phyloP scores from a whole-genome alignment of 108 stramenopile genomes.

The Pseudonitzschia delicatissima region DNA sequence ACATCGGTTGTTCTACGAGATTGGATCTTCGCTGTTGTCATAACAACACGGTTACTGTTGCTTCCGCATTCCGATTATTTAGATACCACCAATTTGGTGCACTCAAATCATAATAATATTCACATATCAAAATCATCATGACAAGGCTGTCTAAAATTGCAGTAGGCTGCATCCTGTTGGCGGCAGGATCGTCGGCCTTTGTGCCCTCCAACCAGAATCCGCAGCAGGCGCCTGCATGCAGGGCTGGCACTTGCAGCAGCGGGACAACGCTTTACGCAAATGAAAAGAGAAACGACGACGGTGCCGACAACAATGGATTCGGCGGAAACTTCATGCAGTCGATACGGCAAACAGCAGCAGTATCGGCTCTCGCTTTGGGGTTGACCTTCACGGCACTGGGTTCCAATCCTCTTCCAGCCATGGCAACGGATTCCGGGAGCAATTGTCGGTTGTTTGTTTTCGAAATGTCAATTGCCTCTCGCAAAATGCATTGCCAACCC shows the following conservation, averaged over 20 bases:
- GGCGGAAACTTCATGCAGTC: background rate
- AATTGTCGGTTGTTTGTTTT: conserved; percentile 72
- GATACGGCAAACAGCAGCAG: conserved; percentile 8
- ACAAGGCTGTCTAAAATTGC: background rate
- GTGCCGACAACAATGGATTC: background rate
- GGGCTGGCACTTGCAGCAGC: background rate
- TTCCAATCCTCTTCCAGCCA: conserved; percentile 42
- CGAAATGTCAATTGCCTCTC: conserved; percentile 74
- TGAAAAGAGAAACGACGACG: background rate
- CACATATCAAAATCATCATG: background rate
- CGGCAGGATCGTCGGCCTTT: conserved; percentile 7
- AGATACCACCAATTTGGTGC: background rate
- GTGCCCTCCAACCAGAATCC: conserved; percentile 7
- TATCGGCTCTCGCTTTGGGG: conserved; percentile 48
- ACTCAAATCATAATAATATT: no score
- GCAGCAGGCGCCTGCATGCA: background rate
- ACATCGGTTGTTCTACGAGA: conserved; percentile 4
- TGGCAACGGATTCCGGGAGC: conserved; percentile 65
- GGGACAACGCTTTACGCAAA: background rate
- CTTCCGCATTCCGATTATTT: background rate
- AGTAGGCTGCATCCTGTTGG: background rate
- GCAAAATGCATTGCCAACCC: conserved; percentile 88
- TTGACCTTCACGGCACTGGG: conserved; percentile 31
- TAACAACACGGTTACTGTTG: background rate
- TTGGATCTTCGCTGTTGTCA: background rate